Percentiles rank a stretch among this genome's conserved stretches.
Evolutionary conservation across 129 eudicot species (phyloP).

Genomic region (Chrysanthemum lavandulifolium): DNA sequence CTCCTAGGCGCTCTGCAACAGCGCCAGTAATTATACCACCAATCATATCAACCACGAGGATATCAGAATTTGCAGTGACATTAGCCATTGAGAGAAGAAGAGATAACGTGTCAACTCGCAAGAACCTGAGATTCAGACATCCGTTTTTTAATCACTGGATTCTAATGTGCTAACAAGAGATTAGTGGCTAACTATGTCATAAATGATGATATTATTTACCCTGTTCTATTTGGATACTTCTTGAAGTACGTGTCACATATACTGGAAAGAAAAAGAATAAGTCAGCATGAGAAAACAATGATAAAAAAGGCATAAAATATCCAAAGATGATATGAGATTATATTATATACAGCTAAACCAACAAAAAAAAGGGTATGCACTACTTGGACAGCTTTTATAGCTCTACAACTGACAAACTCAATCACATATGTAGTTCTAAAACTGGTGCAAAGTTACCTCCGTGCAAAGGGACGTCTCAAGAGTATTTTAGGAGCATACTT

Average conservation of each 20-base stretch:
- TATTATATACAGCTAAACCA: constrained; percentile 13
- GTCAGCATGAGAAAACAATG: constrained; percentile 20
- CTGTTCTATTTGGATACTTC: constrained; percentile 78
- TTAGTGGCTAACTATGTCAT: not conserved
- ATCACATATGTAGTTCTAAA: not conserved
- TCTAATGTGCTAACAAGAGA: not conserved
- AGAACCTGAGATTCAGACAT: constrained; percentile 46
- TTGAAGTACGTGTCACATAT: constrained; percentile 98
- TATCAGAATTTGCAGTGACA: constrained; percentile 74
- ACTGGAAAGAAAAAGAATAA: constrained; percentile 47
- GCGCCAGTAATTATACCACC: constrained; percentile 89
- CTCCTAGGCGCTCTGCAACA: constrained; percentile 95
- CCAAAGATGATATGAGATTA: not conserved
- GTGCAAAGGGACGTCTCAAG: constrained; percentile 84
- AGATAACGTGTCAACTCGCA: constrained; percentile 82
- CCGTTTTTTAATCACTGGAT: not conserved
- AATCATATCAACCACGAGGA: constrained; percentile 90
- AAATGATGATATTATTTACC: constrained; percentile 40
- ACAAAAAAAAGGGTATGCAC: not conserved
- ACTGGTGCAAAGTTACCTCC: constrained; percentile 49
- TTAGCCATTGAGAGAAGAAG: constrained; percentile 83
- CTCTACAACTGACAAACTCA: not conserved
- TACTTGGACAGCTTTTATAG: not conserved
- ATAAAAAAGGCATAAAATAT: not conserved
- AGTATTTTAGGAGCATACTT: constrained; percentile 92